Evolutionary conservation across 345 rosid species (phyloP), one percentile per base, ranked within the genome.

Genomic region (Eucalyptus regnans): DNA sequence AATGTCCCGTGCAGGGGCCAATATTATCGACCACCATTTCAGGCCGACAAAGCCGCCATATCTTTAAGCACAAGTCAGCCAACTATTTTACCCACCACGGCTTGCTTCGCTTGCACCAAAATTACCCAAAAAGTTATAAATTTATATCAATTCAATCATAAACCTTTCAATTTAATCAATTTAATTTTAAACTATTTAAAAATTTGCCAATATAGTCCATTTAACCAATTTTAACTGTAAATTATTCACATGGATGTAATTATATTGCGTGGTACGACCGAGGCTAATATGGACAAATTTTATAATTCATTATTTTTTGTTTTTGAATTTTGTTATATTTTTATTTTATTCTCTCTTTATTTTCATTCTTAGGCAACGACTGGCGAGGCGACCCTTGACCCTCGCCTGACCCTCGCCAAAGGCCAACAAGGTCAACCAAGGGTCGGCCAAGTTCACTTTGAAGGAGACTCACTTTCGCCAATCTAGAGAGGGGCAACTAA

Each of bases 331-430:
- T 22, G 7, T 51, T 0, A 22, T 22, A 56, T 56, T 56, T 56
- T 56, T 23, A 9, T 23, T 56, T 23, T 56, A 23, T 56, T 56
- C 11, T 56, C 0, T 56, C 12, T 56, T 56, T 56, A 4, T 56
- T 56, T 56, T 22, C 27, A 56, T 22, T 56, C 3, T 9, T 56
- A 56, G 6, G 62, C 62, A 56, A 56, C 0, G 29, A 22, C 27
- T 0, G 4, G 27, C 5, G 0, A 23, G 62, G 1, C 0, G 5
- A 56, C 62, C 27, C 12, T 56, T 56, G 29, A 23, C 29, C 62
- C 62, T 56, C 4, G 10, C 25, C 33, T 33, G 33, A 33, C 33
- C 33, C 33, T 33, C 33, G 33, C 33, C 33, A 23, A 23, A 56
- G 62, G 29, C 62, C 12, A 56, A 23, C 62, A 56, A 56, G 3